Conservation (phyloP, 2,329 filamentous ascomycete genomes). For the Fusarium papillatum region DNA sequence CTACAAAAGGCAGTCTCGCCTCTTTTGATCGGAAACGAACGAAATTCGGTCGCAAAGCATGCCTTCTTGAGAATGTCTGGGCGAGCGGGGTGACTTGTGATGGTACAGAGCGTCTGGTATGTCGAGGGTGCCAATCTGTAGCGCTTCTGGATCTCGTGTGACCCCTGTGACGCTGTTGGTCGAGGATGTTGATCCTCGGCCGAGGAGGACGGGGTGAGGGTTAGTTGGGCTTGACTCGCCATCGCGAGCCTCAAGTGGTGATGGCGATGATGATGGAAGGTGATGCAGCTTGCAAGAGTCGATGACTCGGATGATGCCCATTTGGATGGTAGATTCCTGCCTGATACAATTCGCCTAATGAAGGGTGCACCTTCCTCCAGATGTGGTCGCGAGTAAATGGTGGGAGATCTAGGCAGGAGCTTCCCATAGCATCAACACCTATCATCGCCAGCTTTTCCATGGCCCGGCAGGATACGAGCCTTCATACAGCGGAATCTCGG, state of each 20-base stretch:
- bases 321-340: not conserved
- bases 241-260: not conserved
- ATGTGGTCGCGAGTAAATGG: not conserved
- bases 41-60: conserved; percentile 54
- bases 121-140: conserved; percentile 51
- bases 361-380: not conserved
- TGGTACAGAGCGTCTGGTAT: conserved; percentile 46
- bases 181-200: not conserved
- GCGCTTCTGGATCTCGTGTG: conserved; percentile 49
- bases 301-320: not conserved
- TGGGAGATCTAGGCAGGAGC: not conserved
- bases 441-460: not conserved
- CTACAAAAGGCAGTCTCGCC: conserved; percentile 52
- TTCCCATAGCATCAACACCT: not conserved
- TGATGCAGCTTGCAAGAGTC: not conserved
- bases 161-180: not conserved
- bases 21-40: conserved; percentile 52
- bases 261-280: not conserved
- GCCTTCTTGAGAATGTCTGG: conserved; percentile 53
- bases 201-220: not conserved
- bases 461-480: not conserved
- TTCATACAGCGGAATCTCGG: not conserved
- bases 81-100: conserved; percentile 44
- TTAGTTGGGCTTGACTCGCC: not conserved
- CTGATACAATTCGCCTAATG: not conserved